Conservation (phyloP, 2,329 filamentous ascomycete genomes). For the Cryphonectria parasitica region DNA sequence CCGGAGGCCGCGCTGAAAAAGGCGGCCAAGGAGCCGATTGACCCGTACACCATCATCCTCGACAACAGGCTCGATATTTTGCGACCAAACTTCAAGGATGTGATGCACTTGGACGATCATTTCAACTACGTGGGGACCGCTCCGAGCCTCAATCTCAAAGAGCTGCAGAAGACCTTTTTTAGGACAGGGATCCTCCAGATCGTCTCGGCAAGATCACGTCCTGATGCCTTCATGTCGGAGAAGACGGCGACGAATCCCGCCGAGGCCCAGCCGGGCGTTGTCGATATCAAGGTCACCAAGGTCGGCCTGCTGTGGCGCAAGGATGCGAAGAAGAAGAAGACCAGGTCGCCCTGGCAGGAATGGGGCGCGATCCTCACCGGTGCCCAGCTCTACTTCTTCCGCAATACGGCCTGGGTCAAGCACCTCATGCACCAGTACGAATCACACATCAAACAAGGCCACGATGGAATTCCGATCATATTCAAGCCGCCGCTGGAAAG, state of each 20-base stretch:
- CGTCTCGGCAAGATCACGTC: slow-evolving; percentile 87
- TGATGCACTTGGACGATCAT: slow-evolving; percentile 88
- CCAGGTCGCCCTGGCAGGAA: slow-evolving; percentile 95
- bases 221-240: slow-evolving; percentile 92
- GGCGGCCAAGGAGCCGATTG: slow-evolving; percentile 79
- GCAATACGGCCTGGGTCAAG: slow-evolving; percentile 91
- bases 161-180: slow-evolving; percentile 86
- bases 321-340: slow-evolving; percentile 89
- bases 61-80: slow-evolving; percentile 84
- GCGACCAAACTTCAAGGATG: slow-evolving; percentile 85
- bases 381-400: slow-evolving; percentile 97
- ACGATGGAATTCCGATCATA: slow-evolving; percentile 75
- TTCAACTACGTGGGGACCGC: slow-evolving; percentile 85
- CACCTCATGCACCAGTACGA: slow-evolving; percentile 88
- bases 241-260: slow-evolving; percentile 82
- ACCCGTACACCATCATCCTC: slow-evolving; percentile 92
- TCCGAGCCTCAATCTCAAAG: slow-evolving; percentile 74
- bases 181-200: slow-evolving; percentile 93
- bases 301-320: slow-evolving; percentile 95
- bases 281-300: slow-evolving; percentile 97
- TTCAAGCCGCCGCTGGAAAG: slow-evolving; percentile 89
- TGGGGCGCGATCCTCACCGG: slow-evolving; percentile 97
- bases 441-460: slow-evolving; percentile 75
- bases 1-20: slow-evolving; percentile 65
- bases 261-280: slow-evolving; percentile 87